Evolutionary conservation across 1,139 yeast species (phyloP).

Genomic region (Diutina rugosa): DNA sequence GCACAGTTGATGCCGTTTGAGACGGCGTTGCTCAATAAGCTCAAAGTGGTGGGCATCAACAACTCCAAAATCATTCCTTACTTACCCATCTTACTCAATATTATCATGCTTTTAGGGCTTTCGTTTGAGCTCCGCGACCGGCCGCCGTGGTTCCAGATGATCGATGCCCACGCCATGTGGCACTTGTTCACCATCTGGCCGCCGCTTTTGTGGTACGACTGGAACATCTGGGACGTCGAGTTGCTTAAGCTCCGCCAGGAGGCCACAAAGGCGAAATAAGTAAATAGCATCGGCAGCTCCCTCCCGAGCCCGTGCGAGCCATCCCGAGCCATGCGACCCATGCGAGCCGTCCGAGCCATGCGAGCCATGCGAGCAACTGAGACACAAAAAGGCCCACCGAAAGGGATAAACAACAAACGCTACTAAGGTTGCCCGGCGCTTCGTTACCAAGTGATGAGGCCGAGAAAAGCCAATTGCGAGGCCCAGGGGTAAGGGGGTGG

Average conservation of each 20-base stretch:
- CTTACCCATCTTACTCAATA: conserved; percentile 23
- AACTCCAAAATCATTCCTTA: conserved; percentile 12
- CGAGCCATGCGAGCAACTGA: background rate
- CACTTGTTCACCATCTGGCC: conserved; percentile 32
- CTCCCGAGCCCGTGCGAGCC: too few relatives aligned
- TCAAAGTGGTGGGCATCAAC: conserved; percentile 12
- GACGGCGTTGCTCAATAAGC: conserved; percentile 20
- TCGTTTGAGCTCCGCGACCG: conserved; percentile 26
- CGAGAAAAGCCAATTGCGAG: too few relatives aligned
- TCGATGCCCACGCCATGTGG: conserved; percentile 35
- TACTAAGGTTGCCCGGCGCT: too few relatives aligned
- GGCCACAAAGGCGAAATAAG: background rate
- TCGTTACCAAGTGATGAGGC: too few relatives aligned
- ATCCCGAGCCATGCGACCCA: too few relatives aligned
- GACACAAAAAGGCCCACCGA: background rate
- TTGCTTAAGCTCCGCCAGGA: background rate
- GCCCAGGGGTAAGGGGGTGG: too few relatives aligned
- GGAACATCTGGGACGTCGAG: conserved; percentile 40
- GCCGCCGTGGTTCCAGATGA: conserved; percentile 17
- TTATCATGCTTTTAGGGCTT: conserved; percentile 22
- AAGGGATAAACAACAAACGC: background rate
- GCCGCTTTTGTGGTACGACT: conserved; percentile 31
- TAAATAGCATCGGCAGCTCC: too few relatives aligned
- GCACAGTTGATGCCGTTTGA: conserved; percentile 29
- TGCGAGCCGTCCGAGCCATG: too few relatives aligned